Evolutionary conservation across 345 rosid species (phyloP).

Genomic region (Melaleuca alternifolia): DNA sequence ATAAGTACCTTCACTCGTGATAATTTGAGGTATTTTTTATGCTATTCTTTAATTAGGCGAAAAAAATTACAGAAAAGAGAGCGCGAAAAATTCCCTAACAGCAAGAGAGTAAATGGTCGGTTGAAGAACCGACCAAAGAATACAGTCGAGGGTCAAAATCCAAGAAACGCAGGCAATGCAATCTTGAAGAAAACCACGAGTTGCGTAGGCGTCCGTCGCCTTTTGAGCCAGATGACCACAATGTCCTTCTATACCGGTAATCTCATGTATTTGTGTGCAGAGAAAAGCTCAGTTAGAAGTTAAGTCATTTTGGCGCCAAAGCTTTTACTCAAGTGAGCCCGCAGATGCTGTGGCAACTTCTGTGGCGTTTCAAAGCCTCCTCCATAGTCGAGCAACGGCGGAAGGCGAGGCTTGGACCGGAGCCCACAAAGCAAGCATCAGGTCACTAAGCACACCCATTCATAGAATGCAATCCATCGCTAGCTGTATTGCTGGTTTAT

Average conservation of each 20-base stretch:
- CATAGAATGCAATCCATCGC: background rate
- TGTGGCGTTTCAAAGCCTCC: background rate
- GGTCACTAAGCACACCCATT: background rate
- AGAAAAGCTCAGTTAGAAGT: background rate
- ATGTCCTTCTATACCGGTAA: too few relatives aligned
- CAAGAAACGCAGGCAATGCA: background rate
- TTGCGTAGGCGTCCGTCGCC: too few relatives aligned
- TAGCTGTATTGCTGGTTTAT: background rate
- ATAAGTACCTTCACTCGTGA: background rate
- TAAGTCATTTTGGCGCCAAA: background rate
- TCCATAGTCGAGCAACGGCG: background rate
- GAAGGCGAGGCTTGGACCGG: background rate
- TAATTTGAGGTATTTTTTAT: background rate
- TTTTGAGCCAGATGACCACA: too few relatives aligned
- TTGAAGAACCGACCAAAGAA: background rate
- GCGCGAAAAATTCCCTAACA: background rate
- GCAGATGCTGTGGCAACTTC: background rate
- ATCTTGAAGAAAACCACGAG: too few relatives aligned
- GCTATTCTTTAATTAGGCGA: background rate
- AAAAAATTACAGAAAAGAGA: background rate
- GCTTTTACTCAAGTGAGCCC: background rate
- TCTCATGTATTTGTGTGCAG: too few relatives aligned
- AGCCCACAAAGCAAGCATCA: background rate
- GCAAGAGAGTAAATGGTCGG: background rate
- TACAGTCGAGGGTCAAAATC: background rate